These are phyloP conservation scores for Ambrosia artemisiifolia DNA, from an alignment of 129 eudicot genomes.

Conservation along the genomic window DNA sequence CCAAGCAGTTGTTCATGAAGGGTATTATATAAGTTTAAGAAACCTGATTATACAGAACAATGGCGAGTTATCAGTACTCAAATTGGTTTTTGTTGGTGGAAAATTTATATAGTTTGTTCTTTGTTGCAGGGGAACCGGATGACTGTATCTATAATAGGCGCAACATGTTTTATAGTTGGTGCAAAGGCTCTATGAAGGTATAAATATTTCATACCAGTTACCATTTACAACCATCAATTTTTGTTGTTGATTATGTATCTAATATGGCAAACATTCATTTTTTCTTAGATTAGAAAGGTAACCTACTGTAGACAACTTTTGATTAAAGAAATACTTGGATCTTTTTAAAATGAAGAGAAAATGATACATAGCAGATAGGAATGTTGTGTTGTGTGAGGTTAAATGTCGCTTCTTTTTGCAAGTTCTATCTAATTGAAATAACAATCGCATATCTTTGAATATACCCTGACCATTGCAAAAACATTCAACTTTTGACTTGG, in stretches of 20 bases:
- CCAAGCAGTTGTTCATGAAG: background rate
- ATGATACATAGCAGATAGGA: too few relatives aligned
- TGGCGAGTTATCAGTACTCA: background rate
- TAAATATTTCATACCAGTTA: slow-evolving; percentile 41
- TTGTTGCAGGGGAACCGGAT: slow-evolving; percentile 61
- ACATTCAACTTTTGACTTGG: too few relatives aligned
- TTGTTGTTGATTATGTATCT: background rate
- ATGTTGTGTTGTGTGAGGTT: too few relatives aligned
- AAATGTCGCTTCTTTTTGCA: too few relatives aligned
- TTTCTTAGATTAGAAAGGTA: too few relatives aligned
- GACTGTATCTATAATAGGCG: slow-evolving; percentile 91
- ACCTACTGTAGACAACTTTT: too few relatives aligned
- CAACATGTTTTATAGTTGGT: slow-evolving; percentile 94
- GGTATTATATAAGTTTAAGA: background rate
- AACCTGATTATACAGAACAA: background rate
- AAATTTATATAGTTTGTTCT: slow-evolving; percentile 4
- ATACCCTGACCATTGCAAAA: too few relatives aligned
- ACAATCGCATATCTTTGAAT: too few relatives aligned
- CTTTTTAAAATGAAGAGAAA: too few relatives aligned
- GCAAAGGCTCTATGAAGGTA: slow-evolving; percentile 69
- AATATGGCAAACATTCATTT: background rate
- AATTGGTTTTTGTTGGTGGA: background rate
- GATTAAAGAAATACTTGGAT: too few relatives aligned
- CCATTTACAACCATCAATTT: background rate
- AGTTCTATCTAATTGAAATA: too few relatives aligned